These are phyloP conservation scores for Cystofilobasidium macerans DNA, from an alignment of 768 basidiomycete species.

Conservation along the genomic window DNA sequence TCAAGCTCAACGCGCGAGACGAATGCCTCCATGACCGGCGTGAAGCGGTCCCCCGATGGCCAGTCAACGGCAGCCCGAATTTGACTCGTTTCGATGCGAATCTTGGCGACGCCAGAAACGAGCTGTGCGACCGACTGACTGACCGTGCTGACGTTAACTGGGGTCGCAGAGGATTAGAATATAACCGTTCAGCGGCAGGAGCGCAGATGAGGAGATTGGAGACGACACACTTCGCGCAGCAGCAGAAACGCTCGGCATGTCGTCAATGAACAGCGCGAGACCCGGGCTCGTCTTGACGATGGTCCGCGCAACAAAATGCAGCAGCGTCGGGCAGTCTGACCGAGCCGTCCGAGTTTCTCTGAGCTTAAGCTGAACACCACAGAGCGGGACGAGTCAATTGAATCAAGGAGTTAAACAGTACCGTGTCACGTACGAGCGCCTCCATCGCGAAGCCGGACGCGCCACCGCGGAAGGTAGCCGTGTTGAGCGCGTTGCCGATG, in stretches of 20 bases:
- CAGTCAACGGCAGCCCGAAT: conserved; percentile 32
- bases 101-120: conserved; percentile 48
- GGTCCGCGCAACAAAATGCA: conserved; percentile 75
- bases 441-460: conserved; percentile 78
- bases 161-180: background rate
- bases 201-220: background rate
- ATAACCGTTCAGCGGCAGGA: background rate
- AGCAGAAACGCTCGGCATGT: conserved; percentile 67
- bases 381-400: too few relatives aligned
- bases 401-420: too few relatives aligned
- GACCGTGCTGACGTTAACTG: conserved; percentile 65
- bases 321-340: conserved; percentile 67
- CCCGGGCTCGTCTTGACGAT: conserved; percentile 57
- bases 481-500: conserved; percentile 74
- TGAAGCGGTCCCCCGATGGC: conserved; percentile 51
- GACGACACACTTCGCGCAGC: conserved; percentile 58
- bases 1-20: conserved; percentile 44
- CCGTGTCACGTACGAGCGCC: conserved; percentile 52
- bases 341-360: conserved; percentile 64
- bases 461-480: conserved; percentile 67
- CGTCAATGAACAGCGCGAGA: conserved; percentile 62
- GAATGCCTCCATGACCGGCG: conserved; percentile 59
- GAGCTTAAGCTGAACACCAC: conserved; percentile 50
- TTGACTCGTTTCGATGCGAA: conserved; percentile 49
- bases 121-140: conserved; percentile 52